These are phyloP conservation scores for Lactarius evosmus DNA, from an alignment of 768 basidiomycete species.

Conservation along the genomic window DNA sequence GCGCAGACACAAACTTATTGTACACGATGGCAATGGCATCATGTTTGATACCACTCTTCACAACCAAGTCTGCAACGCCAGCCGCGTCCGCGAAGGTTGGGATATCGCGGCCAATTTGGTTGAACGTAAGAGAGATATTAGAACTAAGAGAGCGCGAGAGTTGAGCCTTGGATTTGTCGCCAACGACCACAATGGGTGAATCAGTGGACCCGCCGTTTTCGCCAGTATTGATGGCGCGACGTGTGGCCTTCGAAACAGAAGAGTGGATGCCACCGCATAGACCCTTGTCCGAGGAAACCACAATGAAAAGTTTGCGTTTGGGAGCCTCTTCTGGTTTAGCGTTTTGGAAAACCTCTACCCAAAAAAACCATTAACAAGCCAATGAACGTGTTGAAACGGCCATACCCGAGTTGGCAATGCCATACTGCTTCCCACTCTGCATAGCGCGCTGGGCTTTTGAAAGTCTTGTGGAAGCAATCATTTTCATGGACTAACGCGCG, in stretches of 20 bases:
- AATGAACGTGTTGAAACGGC: conserved; percentile 20
- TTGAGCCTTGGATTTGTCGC: conserved; percentile 97
- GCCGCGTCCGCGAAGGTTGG: conserved; percentile 97
- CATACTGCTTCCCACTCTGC: conserved; percentile 88
- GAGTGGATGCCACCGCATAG: conserved; percentile 99
- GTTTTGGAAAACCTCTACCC: conserved; percentile 83
- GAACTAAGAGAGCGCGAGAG: conserved; percentile 61
- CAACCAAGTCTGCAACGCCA: conserved; percentile 88
- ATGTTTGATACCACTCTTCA: conserved; percentile 79
- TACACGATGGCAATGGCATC: conserved; percentile 80
- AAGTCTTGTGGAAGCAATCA: conserved; percentile 98
- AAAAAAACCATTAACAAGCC: conserved; percentile 8
- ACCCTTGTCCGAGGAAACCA: conserved; percentile 97
- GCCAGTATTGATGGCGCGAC: conserved; percentile 59
- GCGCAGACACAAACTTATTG: conserved; percentile 84
- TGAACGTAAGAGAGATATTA: conserved; percentile 84
- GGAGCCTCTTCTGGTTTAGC: conserved; percentile 62
- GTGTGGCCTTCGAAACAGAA: conserved; percentile 87
- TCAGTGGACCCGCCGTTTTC: conserved; percentile 49
- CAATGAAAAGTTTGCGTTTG: conserved; percentile 84
- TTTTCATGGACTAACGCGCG: conserved; percentile 83
- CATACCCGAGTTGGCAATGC: conserved; percentile 85
- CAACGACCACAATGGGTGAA: conserved; percentile 80
- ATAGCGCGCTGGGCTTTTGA: conserved; percentile 94
- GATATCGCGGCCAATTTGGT: conserved; percentile 96